Evolutionary conservation across 2,329 filamentous ascomycete genomes (phyloP).

Genomic region (Colletotrichum incanum): DNA sequence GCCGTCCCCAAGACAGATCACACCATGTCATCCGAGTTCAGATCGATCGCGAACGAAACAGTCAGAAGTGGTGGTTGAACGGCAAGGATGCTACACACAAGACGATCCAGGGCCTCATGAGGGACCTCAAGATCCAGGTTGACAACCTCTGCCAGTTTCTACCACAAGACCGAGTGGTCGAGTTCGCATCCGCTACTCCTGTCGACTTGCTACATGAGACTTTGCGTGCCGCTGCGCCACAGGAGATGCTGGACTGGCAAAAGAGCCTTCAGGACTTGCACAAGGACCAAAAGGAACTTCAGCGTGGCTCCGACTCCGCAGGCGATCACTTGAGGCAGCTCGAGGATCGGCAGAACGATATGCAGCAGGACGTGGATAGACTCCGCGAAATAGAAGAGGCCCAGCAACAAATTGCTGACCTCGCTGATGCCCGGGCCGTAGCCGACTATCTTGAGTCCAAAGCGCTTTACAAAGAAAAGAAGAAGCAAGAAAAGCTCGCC

Average conservation of each 20-base stretch:
- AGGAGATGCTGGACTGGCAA: slow-evolving; percentile 86
- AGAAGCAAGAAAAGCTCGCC: slow-evolving; percentile 68
- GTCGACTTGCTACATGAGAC: slow-evolving; percentile 89
- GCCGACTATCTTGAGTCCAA: slow-evolving; percentile 75
- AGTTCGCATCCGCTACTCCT: slow-evolving; percentile 89
- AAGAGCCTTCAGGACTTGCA: slow-evolving; percentile 80
- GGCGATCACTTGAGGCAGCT: slow-evolving; percentile 76
- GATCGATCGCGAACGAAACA: slow-evolving; percentile 88
- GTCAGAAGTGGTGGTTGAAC: slow-evolving; percentile 84
- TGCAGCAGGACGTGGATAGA: slow-evolving; percentile 87
- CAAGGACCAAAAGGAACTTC: slow-evolving; percentile 76
- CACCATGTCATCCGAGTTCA: slow-evolving; percentile 84
- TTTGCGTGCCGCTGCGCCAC: slow-evolving; percentile 87
- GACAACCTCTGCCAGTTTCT: slow-evolving; percentile 98
- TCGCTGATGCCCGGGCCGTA: slow-evolving; percentile 77
- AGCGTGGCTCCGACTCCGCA: slow-evolving; percentile 71
- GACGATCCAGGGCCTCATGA: slow-evolving; percentile 77
- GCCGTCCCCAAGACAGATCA: slow-evolving; percentile 67
- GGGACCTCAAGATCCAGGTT: slow-evolving; percentile 88
- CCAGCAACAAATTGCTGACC: slow-evolving; percentile 73
- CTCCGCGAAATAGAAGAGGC: slow-evolving; percentile 82
- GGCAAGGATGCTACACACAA: slow-evolving; percentile 74
- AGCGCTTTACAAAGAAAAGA: slow-evolving; percentile 65
- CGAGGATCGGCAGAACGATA: slow-evolving; percentile 80
- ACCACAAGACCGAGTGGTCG: slow-evolving; percentile 94